These are phyloP conservation scores for Trichoderma hamatum DNA, from an alignment of 2,329 filamentous ascomycete genomes.

Conservation along the genomic window DNA sequence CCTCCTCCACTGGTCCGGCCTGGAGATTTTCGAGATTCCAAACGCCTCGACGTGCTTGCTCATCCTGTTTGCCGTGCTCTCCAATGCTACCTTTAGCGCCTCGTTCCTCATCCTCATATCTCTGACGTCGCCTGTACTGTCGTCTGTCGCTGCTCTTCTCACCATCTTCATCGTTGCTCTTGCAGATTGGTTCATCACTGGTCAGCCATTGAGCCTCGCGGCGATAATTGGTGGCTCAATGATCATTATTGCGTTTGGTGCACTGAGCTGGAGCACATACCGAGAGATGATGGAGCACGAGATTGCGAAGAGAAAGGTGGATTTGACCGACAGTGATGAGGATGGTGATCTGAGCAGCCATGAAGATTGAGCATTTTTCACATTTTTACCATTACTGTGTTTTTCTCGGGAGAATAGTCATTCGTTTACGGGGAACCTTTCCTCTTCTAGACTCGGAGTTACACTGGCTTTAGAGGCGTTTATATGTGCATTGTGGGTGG, in stretches of 20 bases:
- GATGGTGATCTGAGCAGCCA: conserved; percentile 46
- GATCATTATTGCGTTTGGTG: conserved; percentile 85
- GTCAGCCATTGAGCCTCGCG: conserved; percentile 71
- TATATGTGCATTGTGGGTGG: conserved; percentile 7
- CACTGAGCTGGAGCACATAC: conserved; percentile 90
- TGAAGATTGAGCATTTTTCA: conserved; percentile 32
- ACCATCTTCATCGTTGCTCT: conserved; percentile 97
- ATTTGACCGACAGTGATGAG: conserved; percentile 53
- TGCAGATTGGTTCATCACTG: conserved; percentile 84
- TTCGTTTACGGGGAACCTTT: not conserved
- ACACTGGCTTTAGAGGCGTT: conserved; percentile 18
- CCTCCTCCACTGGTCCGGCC: conserved; percentile 74
- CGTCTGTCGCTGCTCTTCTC: conserved; percentile 86
- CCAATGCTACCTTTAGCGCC: conserved; percentile 91
- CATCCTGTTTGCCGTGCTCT: conserved; percentile 76
- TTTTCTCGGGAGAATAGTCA: not conserved
- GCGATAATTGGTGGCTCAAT: conserved; percentile 81
- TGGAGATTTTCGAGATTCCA: conserved; percentile 83
- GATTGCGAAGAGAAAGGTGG: conserved; percentile 56
- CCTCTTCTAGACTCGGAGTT: not conserved
- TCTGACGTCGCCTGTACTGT: conserved; percentile 88
- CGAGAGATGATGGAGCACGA: conserved; percentile 88
- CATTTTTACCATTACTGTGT: not conserved
- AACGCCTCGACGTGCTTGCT: conserved; percentile 77
- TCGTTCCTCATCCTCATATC: conserved; percentile 92